Evolutionary conservation across 1,284 basidiomycete species (phyloP).

Genomic region (Puccinia triticina): DNA sequence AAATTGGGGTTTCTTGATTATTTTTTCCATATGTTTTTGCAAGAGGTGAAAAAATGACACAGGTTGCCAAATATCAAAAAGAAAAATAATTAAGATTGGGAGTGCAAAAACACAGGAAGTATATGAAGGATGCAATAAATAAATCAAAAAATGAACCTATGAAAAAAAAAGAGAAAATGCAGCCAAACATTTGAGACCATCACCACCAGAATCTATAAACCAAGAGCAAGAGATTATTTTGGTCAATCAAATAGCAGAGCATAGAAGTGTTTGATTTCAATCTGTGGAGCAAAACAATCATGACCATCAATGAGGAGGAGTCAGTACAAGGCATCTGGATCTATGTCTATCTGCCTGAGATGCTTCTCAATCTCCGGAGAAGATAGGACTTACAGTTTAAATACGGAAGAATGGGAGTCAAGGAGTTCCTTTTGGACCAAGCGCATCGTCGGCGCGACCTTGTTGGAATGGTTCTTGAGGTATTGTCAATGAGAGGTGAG

Average conservation of each 20-base stretch:
- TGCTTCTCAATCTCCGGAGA: slow-evolving; percentile 20
- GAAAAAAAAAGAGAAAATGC: background rate
- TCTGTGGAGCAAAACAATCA: slow-evolving; percentile 62
- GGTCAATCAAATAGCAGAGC: slow-evolving; percentile 78
- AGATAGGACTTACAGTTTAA: slow-evolving; percentile 72
- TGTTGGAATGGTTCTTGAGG: slow-evolving; percentile 73
- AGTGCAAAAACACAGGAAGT: no score
- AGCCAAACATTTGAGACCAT: background rate
- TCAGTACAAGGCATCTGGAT: background rate
- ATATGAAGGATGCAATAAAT: no score
- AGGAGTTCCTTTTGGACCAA: slow-evolving; percentile 77
- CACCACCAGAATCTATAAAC: background rate
- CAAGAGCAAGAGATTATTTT: slow-evolving; percentile 59
- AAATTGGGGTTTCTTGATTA: no score
- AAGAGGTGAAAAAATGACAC: no score
- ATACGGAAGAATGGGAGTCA: slow-evolving; percentile 76
- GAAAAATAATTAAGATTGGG: no score
- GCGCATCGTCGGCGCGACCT: slow-evolving; percentile 81
- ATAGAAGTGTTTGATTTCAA: slow-evolving; percentile 83
- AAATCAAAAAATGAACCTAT: no score
- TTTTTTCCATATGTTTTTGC: no score
- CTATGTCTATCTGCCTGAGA: background rate
- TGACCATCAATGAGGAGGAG: slow-evolving; percentile 29
- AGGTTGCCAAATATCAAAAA: no score
- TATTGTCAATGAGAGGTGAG: slow-evolving; percentile 79